Percentiles rank a stretch among this genome's conserved stretches.
Evolutionary conservation across 2,329 filamentous ascomycete genomes (phyloP).

Genomic region (Ascochyta clinopodiicola): DNA sequence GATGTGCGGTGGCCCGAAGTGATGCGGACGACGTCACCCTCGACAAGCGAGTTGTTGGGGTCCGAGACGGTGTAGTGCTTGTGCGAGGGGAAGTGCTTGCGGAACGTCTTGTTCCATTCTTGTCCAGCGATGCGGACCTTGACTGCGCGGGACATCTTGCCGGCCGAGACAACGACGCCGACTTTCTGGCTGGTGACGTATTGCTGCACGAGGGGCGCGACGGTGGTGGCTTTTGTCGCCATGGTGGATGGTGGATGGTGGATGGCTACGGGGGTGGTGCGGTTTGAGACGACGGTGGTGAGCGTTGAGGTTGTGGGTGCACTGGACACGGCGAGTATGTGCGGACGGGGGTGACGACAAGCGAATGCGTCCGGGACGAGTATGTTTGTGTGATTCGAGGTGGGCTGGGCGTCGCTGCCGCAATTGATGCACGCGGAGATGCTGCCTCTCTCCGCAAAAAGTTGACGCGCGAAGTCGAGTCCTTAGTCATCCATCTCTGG

Average conservation of each 20-base stretch:
- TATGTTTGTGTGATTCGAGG: not conserved
- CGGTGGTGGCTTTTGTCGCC: constrained; percentile 29
- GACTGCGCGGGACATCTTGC: constrained; percentile 78
- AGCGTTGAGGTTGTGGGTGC: constrained; percentile 15
- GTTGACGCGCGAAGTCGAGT: constrained; percentile 27
- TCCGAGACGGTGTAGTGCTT: constrained; percentile 77
- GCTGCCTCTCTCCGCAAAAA: constrained; percentile 31
- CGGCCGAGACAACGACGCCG: constrained; percentile 78
- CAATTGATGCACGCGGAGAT: constrained; percentile 17
- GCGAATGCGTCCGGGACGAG: constrained; percentile 23
- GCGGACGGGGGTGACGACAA: constrained; percentile 19
- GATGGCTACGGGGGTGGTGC: constrained; percentile 10
- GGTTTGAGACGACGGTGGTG: constrained; percentile 14
- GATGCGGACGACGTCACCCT: constrained; percentile 78
- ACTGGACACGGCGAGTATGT: constrained; percentile 5
- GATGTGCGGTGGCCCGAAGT: constrained; percentile 69
- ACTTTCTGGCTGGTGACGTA: constrained; percentile 40
- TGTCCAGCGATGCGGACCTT: constrained; percentile 76
- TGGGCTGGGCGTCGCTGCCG: constrained; percentile 7
- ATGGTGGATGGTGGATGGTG: constrained; percentile 28
- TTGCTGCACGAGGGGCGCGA: constrained; percentile 33
- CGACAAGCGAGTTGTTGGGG: constrained; percentile 73
- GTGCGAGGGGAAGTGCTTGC: constrained; percentile 74
- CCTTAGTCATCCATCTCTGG: not conserved
- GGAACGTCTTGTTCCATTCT: constrained; percentile 74